Conservation (phyloP, 2,329 filamentous ascomycete genomes). For the Cordyceps fumosorosea region DNA sequence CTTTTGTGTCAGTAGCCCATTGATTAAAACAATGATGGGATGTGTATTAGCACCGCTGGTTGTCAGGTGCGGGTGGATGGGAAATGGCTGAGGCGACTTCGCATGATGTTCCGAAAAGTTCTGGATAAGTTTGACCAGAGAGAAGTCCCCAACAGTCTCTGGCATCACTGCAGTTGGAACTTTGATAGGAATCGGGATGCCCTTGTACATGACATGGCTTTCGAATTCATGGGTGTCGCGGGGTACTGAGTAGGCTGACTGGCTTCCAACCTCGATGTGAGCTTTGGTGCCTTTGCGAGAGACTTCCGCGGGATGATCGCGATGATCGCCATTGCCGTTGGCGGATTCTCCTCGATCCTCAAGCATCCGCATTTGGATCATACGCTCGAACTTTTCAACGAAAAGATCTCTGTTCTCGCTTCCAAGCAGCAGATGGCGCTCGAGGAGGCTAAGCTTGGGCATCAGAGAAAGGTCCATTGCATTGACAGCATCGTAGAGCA, state of each 20-base stretch:
- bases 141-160: constrained; percentile 96
- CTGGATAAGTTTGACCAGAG: constrained; percentile 92
- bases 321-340: constrained; percentile 34
- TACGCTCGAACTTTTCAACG: constrained; percentile 92
- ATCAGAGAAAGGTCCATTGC: constrained; percentile 94
- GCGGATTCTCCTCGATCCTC: constrained; percentile 49
- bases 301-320: constrained; percentile 43
- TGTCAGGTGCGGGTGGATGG: constrained; percentile 84
- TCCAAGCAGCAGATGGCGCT: constrained; percentile 78
- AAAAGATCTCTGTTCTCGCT: constrained; percentile 96
- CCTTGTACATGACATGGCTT: constrained; percentile 90
- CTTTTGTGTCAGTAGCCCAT: constrained; percentile 93
- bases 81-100: constrained; percentile 78
- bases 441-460: constrained; percentile 75
- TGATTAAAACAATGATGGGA: constrained; percentile 89
- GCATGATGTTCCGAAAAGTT: constrained; percentile 81
- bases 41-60: constrained; percentile 87
- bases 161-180: constrained; percentile 89
- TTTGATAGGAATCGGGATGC: constrained; percentile 94
- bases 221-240: constrained; percentile 98
- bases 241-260: constrained; percentile 66
- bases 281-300: constrained; percentile 57
- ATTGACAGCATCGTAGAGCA: constrained; percentile 89
- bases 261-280: constrained; percentile 47
- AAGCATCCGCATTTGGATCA: constrained; percentile 75